Base-by-base conservation (phyloP, 345 rosid species). In the Microcos paniculata region DNA sequence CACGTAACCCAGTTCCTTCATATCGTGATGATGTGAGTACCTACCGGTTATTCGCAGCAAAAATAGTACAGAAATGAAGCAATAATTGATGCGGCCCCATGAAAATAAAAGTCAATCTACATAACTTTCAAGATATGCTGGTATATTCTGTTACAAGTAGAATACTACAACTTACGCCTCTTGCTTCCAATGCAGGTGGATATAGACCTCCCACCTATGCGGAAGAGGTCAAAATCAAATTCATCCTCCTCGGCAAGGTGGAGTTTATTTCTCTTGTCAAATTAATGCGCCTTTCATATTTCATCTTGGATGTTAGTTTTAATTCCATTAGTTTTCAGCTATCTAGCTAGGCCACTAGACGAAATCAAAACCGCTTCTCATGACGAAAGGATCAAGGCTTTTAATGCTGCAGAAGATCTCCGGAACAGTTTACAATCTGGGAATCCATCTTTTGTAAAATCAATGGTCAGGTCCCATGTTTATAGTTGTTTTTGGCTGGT, bases 401-500 rank as follows among this genome's bases (percentile, higher is more conserved):
- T 72, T 3, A 76, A 64, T 61, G 88, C 67, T 52, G 91, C 92
- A 11, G 87, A 87, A 83, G 66, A 83, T 31, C 80, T 88, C 53
- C 86, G 84, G 58, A 67, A 72, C 64, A 43, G 56, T 16, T 72
- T 90, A 15, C 73, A 69, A 61, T 82, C 88, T 42, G 78, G 75
- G 55, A 74, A 82, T 55, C 92, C 92, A 48, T 79, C 84, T 55
- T 87, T 90, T 77, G 84, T 87, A 53, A 90, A 90, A 79, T 87
- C 88, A 61, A 88, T 90, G 94, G 80, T 88, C 63, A 84, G 90
- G 72, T 90, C 94, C 62, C 94, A 90, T 76, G 94, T 90, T 87
- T 88, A 85, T 63, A 87, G 90, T 72, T 88, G 91, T 64, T 90
- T 87, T 68, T 88, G 94, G 94, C 79, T 90, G 90, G 94, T 90